phyloP scores from a whole-genome alignment of 495 filamentous ascomycete genomes.

The Trichoderma reesei region DNA sequence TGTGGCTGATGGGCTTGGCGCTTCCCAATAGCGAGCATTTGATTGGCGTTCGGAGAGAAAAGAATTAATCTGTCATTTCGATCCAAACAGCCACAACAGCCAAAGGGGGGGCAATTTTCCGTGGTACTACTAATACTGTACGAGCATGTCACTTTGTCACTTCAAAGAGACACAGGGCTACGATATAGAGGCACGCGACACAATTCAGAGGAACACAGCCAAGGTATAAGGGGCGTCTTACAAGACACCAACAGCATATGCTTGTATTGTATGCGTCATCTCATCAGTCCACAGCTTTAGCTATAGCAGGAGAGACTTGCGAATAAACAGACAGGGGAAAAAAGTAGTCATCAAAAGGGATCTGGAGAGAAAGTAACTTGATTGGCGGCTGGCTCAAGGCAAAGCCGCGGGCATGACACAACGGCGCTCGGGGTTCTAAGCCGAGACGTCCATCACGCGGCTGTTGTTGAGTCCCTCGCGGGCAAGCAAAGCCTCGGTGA shows the following conservation, averaged over 20 bases:
- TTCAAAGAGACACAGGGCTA: not conserved
- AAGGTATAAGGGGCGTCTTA: not conserved
- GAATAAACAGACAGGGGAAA: not conserved
- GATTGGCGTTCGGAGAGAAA: no score
- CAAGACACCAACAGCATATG: not conserved
- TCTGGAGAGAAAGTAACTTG: not conserved
- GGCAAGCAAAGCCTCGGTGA: conserved; percentile 32
- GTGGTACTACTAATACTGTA: not conserved
- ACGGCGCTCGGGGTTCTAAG: conserved; percentile 6
- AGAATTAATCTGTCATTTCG: not conserved
- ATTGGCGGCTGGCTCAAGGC: not conserved
- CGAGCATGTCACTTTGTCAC: not conserved
- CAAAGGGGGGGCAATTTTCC: no score
- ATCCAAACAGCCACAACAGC: no score
- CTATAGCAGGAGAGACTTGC: not conserved
- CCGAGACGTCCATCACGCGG: conserved; percentile 11
- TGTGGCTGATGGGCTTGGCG: no score
- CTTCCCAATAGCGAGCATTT: no score
- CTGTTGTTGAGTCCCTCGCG: conserved; percentile 18
- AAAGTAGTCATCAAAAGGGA: not conserved
- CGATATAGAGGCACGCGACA: not conserved
- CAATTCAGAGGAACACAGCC: no score
- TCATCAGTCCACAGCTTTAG: not conserved
- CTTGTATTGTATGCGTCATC: not conserved
- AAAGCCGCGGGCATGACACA: not conserved